Base-by-base conservation (phyloP, 176 grass and related monocot species). In the Raddia distichophylla region DNA sequence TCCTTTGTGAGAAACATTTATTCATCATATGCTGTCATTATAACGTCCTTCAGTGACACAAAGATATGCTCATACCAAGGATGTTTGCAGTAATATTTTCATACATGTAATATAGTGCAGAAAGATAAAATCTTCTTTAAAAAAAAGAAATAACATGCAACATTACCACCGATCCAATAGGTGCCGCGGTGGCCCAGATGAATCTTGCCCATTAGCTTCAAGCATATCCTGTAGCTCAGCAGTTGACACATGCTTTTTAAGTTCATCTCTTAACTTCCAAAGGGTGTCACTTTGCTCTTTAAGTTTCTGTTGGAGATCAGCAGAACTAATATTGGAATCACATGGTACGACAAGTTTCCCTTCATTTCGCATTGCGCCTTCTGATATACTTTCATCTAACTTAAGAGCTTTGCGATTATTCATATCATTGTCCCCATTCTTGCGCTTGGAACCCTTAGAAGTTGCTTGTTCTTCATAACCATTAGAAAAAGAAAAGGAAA, bases 241-340 rank as follows among this genome's bases (percentile, higher is more conserved):
- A 83, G 90, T 84, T 22, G 78, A 85, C 13, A 98, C 84, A 62
- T 94, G 77, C 49, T 84, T 94, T 45, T 93, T 98, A 67, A 98
- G 90, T 67, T 94, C 90, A 86, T 98, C 95, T 63, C 94, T 98
- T 66, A 98, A 88, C 72, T 91, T 89, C 95, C 95, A 98, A 27
- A 98, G 73, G 44, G 89, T 67, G 32, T 93, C 93, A 80, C 86
- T 98, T 77, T 98, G 95, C 74, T 82, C 86, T 78, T 91, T 94
- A 74, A 98, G 84, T 71, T 88, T 89, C 67, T 86, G 79, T 52
- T 91, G 84, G 70, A 93, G 69, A 48, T 90, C 88, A 83, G 44
- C 48, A 62, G 75, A 86, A 75, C 37, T 75, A 82, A 79, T 43
- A 84, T 57, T 71, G 43, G 73, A 70, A 54, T 69, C 51, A 83